Base-by-base conservation (phyloP, 345 rosid species). In the Streptanthus diversifolius region DNA sequence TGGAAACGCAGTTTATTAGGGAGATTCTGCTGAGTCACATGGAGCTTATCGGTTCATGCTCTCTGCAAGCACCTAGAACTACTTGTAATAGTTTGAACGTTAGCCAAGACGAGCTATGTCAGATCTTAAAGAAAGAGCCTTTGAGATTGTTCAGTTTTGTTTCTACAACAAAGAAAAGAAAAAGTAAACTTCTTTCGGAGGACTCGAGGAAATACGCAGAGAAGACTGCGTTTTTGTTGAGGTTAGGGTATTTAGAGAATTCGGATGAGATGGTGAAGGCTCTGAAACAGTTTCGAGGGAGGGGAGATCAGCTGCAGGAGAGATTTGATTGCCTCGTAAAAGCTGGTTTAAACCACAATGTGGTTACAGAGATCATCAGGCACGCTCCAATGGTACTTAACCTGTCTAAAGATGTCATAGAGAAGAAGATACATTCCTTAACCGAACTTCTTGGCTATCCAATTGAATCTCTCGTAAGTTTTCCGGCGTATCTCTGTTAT, bases 281-380 rank as follows among this genome's bases (percentile, higher is more conserved):
- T 57, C 69, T 81, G 69, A 88, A 79, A 73, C 78, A 77, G 83
- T 92, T 90, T 64, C 81, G 93, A 74, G 96, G 95, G 39, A 83
- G 93, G 78, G 95, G 91, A 21, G 91, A 90, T 81, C 91, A 85
- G 61, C 71, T 92, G 48, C 96, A 88, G 80, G 98, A 92, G 85
- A 88, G 98, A 74, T 88, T 86, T 45, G 86, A 90, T 79, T 92
- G 91, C 78, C 81, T 92, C 7, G 82, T 88, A 52, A 65, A 78
- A 60, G 88, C 97, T 27, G 97, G 96, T 70, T 79, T 93, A 73
- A 86, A 85, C 81, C 57, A 27, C 65, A 75, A 83, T 61, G 64
- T 67, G 21, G 90, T 80, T 59, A 60, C 81, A 11, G 62, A 72
- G 82, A 75, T 92, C 14, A 79, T 88, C 44, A 92, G 68, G 79